Conservation (phyloP, 257 asterid genomes). For the Voacanga thouarsii region DNA sequence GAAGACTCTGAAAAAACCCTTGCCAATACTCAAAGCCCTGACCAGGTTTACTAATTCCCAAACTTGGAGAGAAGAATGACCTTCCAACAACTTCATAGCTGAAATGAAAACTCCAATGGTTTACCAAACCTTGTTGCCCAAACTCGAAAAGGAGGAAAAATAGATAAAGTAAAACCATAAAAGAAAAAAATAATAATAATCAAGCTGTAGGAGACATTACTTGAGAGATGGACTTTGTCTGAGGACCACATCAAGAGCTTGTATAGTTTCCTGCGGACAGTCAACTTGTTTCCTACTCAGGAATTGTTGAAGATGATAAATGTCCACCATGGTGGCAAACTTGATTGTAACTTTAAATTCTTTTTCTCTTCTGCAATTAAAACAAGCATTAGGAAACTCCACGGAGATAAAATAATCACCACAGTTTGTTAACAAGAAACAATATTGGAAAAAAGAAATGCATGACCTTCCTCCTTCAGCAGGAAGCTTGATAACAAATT, state of each 20-base stretch:
- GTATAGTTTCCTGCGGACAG: constrained; percentile 65
- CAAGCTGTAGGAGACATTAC: constrained; percentile 14
- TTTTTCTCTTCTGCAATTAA: constrained; percentile 51
- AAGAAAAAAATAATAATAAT: background rate
- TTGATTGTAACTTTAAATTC: constrained; percentile 58
- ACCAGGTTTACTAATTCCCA: constrained; percentile 51
- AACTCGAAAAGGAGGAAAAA: background rate
- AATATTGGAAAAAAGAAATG: background rate
- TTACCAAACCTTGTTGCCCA: background rate
- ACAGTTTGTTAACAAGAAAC: background rate
- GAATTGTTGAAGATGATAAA: constrained; percentile 52
- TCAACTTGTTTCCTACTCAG: constrained; percentile 50
- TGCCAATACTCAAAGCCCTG: constrained; percentile 68
- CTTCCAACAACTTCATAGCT: constrained; percentile 71
- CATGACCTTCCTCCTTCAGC: constrained; percentile 38
- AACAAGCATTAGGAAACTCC: background rate
- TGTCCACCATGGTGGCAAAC: constrained; percentile 57
- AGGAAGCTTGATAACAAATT: constrained; percentile 46
- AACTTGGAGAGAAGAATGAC: constrained; percentile 44
- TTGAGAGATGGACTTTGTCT: constrained; percentile 47
- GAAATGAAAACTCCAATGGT: constrained; percentile 12
- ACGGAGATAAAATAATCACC: background rate
- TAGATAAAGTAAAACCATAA: background rate
- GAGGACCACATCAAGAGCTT: constrained; percentile 75
- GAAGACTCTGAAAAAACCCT: constrained; percentile 79